Conservation (phyloP, 164 flowering plant species). For the Nymphaea colorata region DNA sequence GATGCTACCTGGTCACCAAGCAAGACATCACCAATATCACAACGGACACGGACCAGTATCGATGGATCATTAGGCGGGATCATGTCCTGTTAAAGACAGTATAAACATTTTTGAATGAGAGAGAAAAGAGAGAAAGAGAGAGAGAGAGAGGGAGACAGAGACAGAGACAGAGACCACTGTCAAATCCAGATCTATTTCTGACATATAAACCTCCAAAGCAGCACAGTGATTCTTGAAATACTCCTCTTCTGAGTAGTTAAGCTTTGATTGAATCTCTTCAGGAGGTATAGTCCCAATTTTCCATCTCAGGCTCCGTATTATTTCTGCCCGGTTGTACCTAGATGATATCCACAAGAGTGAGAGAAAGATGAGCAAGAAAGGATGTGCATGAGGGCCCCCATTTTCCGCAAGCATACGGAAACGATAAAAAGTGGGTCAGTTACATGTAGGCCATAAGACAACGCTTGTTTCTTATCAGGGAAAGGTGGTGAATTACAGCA, state of each 20-base stretch:
- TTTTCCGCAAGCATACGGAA: no score
- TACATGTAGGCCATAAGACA: conserved; percentile 74
- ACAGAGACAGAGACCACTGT: conserved; percentile 50
- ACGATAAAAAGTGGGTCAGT: not conserved
- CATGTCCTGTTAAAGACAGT: conserved; percentile 51
- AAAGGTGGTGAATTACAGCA: conserved; percentile 75
- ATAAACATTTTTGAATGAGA: conserved; percentile 1
- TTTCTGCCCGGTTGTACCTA: conserved; percentile 83
- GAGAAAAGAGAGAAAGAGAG: not conserved
- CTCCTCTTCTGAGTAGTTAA: conserved; percentile 58
- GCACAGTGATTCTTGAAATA: conserved; percentile 75
- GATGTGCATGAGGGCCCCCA: no score
- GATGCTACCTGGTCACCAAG: conserved; percentile 57
- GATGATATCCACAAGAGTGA: not conserved
- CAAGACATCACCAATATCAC: conserved; percentile 65
- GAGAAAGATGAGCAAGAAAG: no score
- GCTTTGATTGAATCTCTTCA: conserved; percentile 64
- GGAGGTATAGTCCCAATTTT: conserved; percentile 64
- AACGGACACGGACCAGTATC: conserved; percentile 83
- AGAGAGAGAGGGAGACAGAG: not conserved
- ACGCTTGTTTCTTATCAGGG: conserved; percentile 70
- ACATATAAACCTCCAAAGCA: conserved; percentile 64
- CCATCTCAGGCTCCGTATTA: conserved; percentile 69
- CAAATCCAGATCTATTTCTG: conserved; percentile 68
- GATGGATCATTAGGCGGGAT: conserved; percentile 98